Percentiles rank a stretch among this genome's conserved stretches.
These are phyloP conservation scores for Penicillium sp. DNA, from an alignment of 2,329 filamentous ascomycete species.

Conservation along the genomic window DNA sequence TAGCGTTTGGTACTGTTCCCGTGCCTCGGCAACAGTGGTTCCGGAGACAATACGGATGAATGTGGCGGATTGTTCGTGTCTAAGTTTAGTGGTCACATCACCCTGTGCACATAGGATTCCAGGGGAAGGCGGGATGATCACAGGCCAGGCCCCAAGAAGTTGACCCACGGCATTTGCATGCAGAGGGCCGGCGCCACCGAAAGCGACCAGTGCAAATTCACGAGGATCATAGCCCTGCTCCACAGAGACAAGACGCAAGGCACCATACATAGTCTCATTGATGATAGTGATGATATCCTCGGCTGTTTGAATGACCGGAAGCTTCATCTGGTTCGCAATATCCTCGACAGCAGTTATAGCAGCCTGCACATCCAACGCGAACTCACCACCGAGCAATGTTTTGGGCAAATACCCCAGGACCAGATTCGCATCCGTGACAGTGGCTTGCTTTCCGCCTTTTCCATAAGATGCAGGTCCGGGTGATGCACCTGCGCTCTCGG, in stretches of 20 bases:
- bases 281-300: slow-evolving; percentile 50
- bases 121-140: slow-evolving; percentile 52
- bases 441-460: slow-evolving; percentile 46
- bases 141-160: slow-evolving; percentile 50
- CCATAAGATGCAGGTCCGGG: slow-evolving; percentile 52
- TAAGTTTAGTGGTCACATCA: slow-evolving; percentile 50
- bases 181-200: slow-evolving; percentile 52
- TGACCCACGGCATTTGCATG: slow-evolving; percentile 51
- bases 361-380: slow-evolving; percentile 43
- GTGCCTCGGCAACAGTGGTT: slow-evolving; percentile 34
- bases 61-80: slow-evolving; percentile 46
- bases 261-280: slow-evolving; percentile 53
- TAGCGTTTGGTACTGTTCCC: slow-evolving; percentile 31
- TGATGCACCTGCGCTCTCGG: slow-evolving; percentile 48
- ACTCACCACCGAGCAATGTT: slow-evolving; percentile 46
- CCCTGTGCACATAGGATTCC: slow-evolving; percentile 51
- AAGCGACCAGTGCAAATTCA: slow-evolving; percentile 51
- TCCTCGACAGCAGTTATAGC: slow-evolving; percentile 42
- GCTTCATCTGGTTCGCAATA: slow-evolving; percentile 47
- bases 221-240: slow-evolving; percentile 52
- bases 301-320: slow-evolving; percentile 42
- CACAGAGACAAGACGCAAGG: slow-evolving; percentile 50
- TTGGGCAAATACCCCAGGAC: slow-evolving; percentile 48
- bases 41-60: slow-evolving; percentile 44
- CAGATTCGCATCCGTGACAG: slow-evolving; percentile 51